A percentile compares a stretch with the other conserved stretches of the same genome.
phyloP scores from a whole-genome alignment of 371 early-diverging fungal species.

The Mucor mucedo region DNA sequence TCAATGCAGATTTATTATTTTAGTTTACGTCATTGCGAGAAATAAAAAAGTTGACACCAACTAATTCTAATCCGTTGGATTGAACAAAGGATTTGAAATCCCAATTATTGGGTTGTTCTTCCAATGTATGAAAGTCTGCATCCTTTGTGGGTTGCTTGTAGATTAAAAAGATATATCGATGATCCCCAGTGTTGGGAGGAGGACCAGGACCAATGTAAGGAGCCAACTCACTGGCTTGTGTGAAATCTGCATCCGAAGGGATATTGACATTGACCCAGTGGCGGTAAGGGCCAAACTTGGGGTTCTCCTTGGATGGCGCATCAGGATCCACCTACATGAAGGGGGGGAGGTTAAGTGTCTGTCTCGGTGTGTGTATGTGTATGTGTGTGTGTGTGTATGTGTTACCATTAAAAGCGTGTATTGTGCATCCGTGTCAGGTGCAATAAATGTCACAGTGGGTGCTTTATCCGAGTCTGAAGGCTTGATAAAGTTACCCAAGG shows the following conservation, averaged over 20 bases:
- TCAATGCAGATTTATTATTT: too few relatives aligned
- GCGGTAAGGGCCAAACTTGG: conserved; percentile 60
- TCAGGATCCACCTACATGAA: conserved; percentile 63
- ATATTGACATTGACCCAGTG: conserved; percentile 71
- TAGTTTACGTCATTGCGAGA: conserved; percentile 21
- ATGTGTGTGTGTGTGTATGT: neutral
- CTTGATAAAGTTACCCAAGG: conserved; percentile 55
- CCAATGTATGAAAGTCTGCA: conserved; percentile 28
- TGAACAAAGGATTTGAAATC: conserved; percentile 54
- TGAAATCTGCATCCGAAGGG: conserved; percentile 44
- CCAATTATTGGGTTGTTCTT: conserved; percentile 44
- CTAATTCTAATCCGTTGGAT: conserved; percentile 52
- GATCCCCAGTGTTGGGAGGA: conserved; percentile 58
- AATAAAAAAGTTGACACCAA: conserved; percentile 65
- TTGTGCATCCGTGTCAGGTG: conserved; percentile 42
- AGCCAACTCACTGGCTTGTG: conserved; percentile 32
- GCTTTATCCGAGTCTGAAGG: conserved; percentile 38
- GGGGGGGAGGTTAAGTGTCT: neutral
- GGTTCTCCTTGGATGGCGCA: conserved; percentile 64
- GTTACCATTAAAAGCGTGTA: conserved; percentile 65
- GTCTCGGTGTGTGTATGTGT: neutral
- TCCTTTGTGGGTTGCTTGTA: conserved; percentile 54
- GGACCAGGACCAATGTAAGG: conserved; percentile 66
- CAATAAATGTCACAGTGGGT: conserved; percentile 51
- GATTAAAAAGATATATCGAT: conserved; percentile 69